These are phyloP conservation scores for Diaporthe vexans DNA, from an alignment of 2,329 filamentous ascomycete species.

Conservation along the genomic window DNA sequence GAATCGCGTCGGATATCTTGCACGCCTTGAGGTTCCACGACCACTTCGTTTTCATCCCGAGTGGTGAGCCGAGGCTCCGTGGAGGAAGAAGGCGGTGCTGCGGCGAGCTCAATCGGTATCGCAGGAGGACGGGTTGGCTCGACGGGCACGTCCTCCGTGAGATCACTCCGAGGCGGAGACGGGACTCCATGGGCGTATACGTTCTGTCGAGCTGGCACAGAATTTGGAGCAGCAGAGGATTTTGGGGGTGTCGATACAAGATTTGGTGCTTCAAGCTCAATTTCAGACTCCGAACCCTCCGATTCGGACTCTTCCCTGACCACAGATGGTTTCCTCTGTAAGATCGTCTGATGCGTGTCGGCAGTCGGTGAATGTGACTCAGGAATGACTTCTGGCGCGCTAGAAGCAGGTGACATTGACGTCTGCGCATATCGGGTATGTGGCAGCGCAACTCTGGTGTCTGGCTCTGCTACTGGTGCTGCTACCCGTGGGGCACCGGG, in stretches of 20 bases:
- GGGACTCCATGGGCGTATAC: constrained; percentile 44
- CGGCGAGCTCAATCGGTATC: constrained; percentile 34
- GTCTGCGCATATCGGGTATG: constrained; percentile 8
- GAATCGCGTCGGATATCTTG: constrained; percentile 44
- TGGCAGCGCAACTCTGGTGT: not conserved
- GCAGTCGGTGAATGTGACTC: not conserved
- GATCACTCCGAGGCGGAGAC: constrained; percentile 40
- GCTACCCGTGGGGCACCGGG: not conserved
- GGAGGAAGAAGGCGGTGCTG: constrained; percentile 30
- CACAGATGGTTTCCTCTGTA: constrained; percentile 57
- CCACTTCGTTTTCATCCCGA: constrained; percentile 34
- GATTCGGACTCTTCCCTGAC: constrained; percentile 57
- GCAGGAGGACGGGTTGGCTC: constrained; percentile 15
- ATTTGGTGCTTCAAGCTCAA: constrained; percentile 40
- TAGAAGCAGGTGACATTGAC: constrained; percentile 37
- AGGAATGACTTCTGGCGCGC: constrained; percentile 35
- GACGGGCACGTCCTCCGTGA: constrained; percentile 26
- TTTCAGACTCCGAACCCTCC: constrained; percentile 47
- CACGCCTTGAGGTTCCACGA: constrained; percentile 36
- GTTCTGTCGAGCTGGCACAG: constrained; percentile 52
- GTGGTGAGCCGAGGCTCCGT: constrained; percentile 37
- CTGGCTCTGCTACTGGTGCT: not conserved
- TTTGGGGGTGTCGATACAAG: constrained; percentile 42
- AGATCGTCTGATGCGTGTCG: not conserved
- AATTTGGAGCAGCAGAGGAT: constrained; percentile 51